phyloP scores from a whole-genome alignment of 164 flowering plant genomes.

The Tetracentron sinense region DNA sequence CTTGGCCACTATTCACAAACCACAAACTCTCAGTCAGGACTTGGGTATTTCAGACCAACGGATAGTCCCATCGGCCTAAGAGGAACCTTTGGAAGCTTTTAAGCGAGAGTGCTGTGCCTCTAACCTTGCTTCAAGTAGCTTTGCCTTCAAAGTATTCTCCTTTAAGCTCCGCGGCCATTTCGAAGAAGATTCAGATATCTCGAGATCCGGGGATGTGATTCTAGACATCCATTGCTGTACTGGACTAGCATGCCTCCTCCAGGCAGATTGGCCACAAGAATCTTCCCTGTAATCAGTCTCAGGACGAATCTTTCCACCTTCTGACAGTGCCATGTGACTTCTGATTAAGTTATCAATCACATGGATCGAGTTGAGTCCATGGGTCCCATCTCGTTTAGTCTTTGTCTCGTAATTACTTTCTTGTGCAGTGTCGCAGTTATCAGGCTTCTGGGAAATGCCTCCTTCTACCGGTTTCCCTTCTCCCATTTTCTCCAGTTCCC shows the following conservation, averaged over 20 bases:
- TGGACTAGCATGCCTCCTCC: conserved; percentile 45
- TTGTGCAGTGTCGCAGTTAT: conserved; percentile 14
- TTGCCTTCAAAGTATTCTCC: conserved; percentile 65
- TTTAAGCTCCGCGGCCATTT: conserved; percentile 27
- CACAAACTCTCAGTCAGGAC: not conserved
- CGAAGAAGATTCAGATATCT: conserved; percentile 37
- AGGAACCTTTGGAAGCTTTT: conserved; percentile 29
- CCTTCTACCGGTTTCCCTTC: conserved; percentile 18
- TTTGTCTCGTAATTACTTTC: conserved; percentile 22
- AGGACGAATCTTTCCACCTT: conserved; percentile 34
- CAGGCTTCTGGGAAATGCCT: conserved; percentile 16
- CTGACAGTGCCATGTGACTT: conserved; percentile 32
- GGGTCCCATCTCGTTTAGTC: conserved; percentile 22
- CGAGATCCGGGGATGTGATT: conserved; percentile 37
- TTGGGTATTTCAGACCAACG: not conserved
- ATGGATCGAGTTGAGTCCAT: conserved; percentile 25
- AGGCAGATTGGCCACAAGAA: conserved; percentile 26
- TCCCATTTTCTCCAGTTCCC: conserved; percentile 11
- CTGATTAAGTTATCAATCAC: conserved; percentile 32
- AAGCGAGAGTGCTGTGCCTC: conserved; percentile 46
- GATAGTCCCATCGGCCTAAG: conserved; percentile 1
- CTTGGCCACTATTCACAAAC: not conserved
- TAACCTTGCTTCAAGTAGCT: conserved; percentile 75
- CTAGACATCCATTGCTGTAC: conserved; percentile 50
- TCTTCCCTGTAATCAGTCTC: conserved; percentile 30